These are phyloP conservation scores for Drosera spatulata DNA, from an alignment of 179 eudicot species.

Conservation along the genomic window DNA sequence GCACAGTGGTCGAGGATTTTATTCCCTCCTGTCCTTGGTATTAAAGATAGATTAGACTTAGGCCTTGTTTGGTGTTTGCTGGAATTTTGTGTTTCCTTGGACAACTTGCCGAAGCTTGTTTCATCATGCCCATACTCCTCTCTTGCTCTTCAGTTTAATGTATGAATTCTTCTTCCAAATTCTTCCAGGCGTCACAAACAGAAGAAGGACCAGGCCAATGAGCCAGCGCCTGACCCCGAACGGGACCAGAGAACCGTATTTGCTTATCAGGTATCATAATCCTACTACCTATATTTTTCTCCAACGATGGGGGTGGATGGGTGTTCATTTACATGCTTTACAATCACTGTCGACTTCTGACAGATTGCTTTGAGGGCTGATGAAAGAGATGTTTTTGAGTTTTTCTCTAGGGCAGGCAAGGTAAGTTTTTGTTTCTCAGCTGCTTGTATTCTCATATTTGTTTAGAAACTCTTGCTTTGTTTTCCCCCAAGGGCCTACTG, in stretches of 20 bases:
- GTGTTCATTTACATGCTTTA: no score
- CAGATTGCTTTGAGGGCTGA: conserved; percentile 86
- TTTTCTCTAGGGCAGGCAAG: conserved; percentile 92
- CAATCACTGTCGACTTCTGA: background rate
- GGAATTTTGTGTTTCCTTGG: conserved; percentile 1
- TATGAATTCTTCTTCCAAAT: conserved; percentile 6
- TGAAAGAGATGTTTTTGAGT: conserved; percentile 82
- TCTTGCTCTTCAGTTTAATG: conserved; percentile 2
- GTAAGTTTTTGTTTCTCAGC: conserved; percentile 15
- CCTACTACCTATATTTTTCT: background rate
- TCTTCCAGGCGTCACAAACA: conserved; percentile 57
- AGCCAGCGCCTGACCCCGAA: conserved; percentile 81
- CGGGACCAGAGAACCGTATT: conserved; percentile 19
- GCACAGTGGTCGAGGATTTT: conserved; percentile 33
- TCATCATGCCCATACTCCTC: background rate
- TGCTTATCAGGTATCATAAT: conserved; percentile 66
- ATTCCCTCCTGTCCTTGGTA: conserved; percentile 16
- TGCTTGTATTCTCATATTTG: no score
- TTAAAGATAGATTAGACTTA: conserved; percentile 14
- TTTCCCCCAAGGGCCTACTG: background rate
- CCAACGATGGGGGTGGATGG: background rate
- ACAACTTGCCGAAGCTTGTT: conserved; percentile 9
- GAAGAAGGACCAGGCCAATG: conserved; percentile 57
- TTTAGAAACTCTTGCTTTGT: no score
- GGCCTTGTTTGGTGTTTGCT: conserved; percentile 14